phyloP scores from a whole-genome alignment of 371 early-diverging fungal species.

The Mucor sp. region DNA sequence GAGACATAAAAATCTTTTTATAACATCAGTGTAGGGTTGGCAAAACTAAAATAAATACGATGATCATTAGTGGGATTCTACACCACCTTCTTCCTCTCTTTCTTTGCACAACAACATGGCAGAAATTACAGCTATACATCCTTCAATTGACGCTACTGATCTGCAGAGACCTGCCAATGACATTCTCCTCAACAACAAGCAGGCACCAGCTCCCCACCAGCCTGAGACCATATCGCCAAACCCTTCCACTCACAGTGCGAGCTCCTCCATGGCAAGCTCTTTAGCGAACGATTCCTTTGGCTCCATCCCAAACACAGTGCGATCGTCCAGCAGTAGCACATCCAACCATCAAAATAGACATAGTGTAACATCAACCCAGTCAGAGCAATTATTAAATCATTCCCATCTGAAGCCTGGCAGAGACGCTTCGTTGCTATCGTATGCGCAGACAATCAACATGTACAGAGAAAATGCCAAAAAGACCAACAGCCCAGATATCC shows the following conservation, averaged over 20 bases:
- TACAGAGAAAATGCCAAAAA: constrained; percentile 79
- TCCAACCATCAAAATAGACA: constrained; percentile 26
- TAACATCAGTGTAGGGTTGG: neutral
- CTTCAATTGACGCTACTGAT: constrained; percentile 5
- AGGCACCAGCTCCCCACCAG: constrained; percentile 2
- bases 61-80: neutral
- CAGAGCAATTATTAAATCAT: constrained; percentile 49
- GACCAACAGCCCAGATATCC: constrained; percentile 71
- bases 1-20: constrained; percentile 4
- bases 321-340: constrained; percentile 33
- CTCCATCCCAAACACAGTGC: constrained; percentile 20
- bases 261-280: constrained; percentile 22
- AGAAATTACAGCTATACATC: constrained; percentile 18
- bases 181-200: neutral
- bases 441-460: constrained; percentile 71
- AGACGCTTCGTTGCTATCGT: constrained; percentile 60
- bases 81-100: constrained; percentile 1
- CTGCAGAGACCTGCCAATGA: constrained; percentile 16
- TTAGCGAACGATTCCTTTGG: constrained; percentile 1
- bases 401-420: constrained; percentile 63
- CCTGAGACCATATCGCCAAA: constrained; percentile 22
- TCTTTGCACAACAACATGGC: constrained; percentile 9
- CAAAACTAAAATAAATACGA: neutral
- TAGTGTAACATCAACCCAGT: neutral
- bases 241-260: constrained; percentile 20